These are phyloP conservation scores for Blastobotrys ciferrii DNA, from an alignment of 1,139 yeast species.

Conservation along the genomic window DNA sequence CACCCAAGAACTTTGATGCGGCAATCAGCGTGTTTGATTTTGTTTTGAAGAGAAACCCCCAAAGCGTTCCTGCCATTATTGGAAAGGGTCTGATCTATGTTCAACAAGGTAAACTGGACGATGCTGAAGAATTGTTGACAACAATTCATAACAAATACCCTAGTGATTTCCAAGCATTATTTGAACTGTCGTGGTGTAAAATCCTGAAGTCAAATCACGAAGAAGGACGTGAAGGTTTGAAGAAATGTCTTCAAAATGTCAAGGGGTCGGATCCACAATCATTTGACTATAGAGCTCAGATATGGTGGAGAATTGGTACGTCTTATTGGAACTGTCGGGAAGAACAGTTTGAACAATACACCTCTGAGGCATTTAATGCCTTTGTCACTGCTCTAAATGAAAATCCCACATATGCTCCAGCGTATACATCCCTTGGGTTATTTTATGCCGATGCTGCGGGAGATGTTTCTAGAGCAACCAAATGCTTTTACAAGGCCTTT, in stretches of 20 bases:
- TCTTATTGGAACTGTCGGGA: slow-evolving; percentile 45
- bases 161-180: slow-evolving; percentile 56
- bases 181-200: slow-evolving; percentile 80
- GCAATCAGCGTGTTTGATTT: slow-evolving; percentile 72
- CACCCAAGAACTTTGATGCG: slow-evolving; percentile 79
- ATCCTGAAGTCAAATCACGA: slow-evolving; percentile 52
- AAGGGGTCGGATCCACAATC: slow-evolving; percentile 53
- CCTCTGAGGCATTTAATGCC: slow-evolving; percentile 47
- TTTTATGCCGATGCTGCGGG: slow-evolving; percentile 57
- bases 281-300: slow-evolving; percentile 55
- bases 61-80: slow-evolving; percentile 60
- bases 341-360: slow-evolving; percentile 29
- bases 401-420: slow-evolving; percentile 64
- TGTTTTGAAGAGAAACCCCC: slow-evolving; percentile 52
- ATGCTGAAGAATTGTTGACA: slow-evolving; percentile 53
- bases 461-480: slow-evolving; percentile 70
- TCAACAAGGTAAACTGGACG: slow-evolving; percentile 56
- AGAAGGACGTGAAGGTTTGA: slow-evolving; percentile 55
- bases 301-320: slow-evolving; percentile 72
- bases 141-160: slow-evolving; percentile 53
- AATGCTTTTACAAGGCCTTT: slow-evolving; percentile 86
- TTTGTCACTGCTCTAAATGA: slow-evolving; percentile 64
- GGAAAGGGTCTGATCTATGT: slow-evolving; percentile 80
- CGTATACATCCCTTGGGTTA: slow-evolving; percentile 77
- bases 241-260: slow-evolving; percentile 43